Base-by-base conservation (phyloP, 805 yeast genomes). In the Starmerella bacillaris region DNA sequence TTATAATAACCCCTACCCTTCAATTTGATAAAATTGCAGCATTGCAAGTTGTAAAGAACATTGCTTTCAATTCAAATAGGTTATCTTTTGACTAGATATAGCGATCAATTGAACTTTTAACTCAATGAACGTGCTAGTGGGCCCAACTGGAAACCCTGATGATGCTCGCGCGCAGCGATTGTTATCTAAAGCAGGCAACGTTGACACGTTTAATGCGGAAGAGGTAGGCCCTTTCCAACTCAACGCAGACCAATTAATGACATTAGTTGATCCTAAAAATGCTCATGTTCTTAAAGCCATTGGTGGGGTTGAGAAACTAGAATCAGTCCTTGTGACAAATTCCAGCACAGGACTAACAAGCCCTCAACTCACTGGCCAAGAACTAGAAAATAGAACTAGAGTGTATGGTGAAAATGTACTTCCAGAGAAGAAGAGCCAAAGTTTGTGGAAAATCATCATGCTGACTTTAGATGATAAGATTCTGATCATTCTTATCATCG, bases 401-500 rank as follows among this genome's bases (percentile, higher is more conserved):
- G 56, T 53, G 4, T 89, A 69, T 53, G 94, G 93, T 18, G 58
- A 54, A 14, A 89, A 89, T 52, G 55, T 50, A 18, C 54, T 89
- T 15, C 96, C 96, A 0, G 74, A 69, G 38, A 68, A 68, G 45
- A 61, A 68, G n/a, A 65, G 75, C 7, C 79, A 78, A 50, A 63
- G 80, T 2, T 74, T 89, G 42, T 58, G 74, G 30, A 48, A 53
- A 39, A 63, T 89, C 27, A 74, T 89, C 45, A 71, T 68, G 61
- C 79, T 78, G 47, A 94, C 95, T 3, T 59, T 89, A 59, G 74
- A 84, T 39, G 99, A 89, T 55, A 80, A 83, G 55, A 92, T 89
- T 16, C 65, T 92, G 55, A 74, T 89, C 37, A 60, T 92, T 44
- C 64, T 89, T 47, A 63, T 79, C 2, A 64, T 78, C 2, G 95